phyloP scores from a whole-genome alignment of 2,329 filamentous ascomycete genomes.

The Trichoderma brevicompactum region DNA sequence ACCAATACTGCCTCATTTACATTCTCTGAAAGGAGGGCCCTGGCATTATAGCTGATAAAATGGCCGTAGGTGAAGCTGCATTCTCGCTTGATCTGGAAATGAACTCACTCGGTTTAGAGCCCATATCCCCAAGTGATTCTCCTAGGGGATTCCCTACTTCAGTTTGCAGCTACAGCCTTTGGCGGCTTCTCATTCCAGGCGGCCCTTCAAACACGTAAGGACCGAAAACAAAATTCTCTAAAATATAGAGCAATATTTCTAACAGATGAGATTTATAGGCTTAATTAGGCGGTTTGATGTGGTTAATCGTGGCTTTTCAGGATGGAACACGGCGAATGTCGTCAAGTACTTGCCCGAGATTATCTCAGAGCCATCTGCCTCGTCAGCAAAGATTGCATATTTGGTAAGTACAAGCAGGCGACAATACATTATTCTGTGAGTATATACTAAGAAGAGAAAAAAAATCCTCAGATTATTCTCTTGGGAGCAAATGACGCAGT shows the following conservation, averaged over 20 bases:
- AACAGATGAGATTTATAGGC: conserved; percentile 51
- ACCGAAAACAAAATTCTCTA: too few relatives aligned
- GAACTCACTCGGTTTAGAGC: conserved; percentile 40
- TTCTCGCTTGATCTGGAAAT: background rate
- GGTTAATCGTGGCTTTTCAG: conserved; percentile 84
- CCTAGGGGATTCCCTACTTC: conserved; percentile 88
- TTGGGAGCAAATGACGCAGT: conserved; percentile 92
- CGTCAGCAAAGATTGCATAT: conserved; percentile 66
- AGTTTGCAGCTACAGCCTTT: conserved; percentile 64
- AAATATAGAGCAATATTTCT: background rate
- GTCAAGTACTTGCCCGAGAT: conserved; percentile 70
- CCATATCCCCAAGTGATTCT: conserved; percentile 77
- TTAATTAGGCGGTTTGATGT: conserved; percentile 81
- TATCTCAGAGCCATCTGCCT: conserved; percentile 66
- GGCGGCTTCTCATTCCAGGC: conserved; percentile 76
- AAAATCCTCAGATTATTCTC: conserved; percentile 65
- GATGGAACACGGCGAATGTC: conserved; percentile 81
- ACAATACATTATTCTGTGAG: background rate
- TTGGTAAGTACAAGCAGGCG: conserved; percentile 54
- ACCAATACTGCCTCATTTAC: background rate
- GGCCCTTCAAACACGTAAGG: conserved; percentile 68
- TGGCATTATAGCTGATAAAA: background rate
- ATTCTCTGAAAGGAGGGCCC: background rate
- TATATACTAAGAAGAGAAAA: background rate
- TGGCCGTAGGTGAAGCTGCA: conserved; percentile 34